Conservation (phyloP, 2,329 filamentous ascomycete species). For the Didymella pomorum region DNA sequence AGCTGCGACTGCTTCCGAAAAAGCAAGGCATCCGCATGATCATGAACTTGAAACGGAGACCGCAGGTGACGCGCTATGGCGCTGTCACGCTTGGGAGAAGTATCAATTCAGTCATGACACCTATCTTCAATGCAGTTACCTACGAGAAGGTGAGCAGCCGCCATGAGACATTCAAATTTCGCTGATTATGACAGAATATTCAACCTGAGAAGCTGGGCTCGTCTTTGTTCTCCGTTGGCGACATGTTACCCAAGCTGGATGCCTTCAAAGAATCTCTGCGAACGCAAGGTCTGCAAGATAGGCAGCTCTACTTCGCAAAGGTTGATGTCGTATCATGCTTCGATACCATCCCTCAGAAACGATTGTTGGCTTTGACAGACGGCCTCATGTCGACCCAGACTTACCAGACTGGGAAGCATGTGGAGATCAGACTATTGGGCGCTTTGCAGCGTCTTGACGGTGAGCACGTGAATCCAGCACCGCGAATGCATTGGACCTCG, state of each 20-base stretch:
- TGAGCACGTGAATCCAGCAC: conserved; percentile 43
- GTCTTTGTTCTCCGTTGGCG: conserved; percentile 80
- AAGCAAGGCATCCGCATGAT: conserved; percentile 79
- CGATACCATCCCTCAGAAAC: conserved; percentile 88
- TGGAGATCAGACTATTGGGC: conserved; percentile 68
- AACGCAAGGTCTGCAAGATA: conserved; percentile 42
- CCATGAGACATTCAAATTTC: background rate
- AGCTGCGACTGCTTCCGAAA: conserved; percentile 85
- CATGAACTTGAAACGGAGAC: conserved; percentile 79
- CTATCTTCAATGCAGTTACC: conserved; percentile 78
- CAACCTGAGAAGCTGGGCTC: conserved; percentile 72
- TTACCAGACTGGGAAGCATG: conserved; percentile 78
- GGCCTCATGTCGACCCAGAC: conserved; percentile 62
- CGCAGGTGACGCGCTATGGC: conserved; percentile 61
- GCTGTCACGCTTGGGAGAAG: conserved; percentile 66
- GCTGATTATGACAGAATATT: conserved; percentile 35
- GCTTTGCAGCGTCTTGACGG: conserved; percentile 44
- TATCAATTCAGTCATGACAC: conserved; percentile 75
- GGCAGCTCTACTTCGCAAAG: conserved; percentile 83
- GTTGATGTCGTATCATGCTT: conserved; percentile 92
- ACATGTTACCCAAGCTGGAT: conserved; percentile 78
- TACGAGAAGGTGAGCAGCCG: conserved; percentile 71
- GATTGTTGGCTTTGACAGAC: conserved; percentile 72
- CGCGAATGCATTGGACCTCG: conserved; percentile 52
- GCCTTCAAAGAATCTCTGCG: conserved; percentile 67